These are phyloP conservation scores for Penicillium soppii DNA, from an alignment of 495 filamentous ascomycete species.

Conservation along the genomic window DNA sequence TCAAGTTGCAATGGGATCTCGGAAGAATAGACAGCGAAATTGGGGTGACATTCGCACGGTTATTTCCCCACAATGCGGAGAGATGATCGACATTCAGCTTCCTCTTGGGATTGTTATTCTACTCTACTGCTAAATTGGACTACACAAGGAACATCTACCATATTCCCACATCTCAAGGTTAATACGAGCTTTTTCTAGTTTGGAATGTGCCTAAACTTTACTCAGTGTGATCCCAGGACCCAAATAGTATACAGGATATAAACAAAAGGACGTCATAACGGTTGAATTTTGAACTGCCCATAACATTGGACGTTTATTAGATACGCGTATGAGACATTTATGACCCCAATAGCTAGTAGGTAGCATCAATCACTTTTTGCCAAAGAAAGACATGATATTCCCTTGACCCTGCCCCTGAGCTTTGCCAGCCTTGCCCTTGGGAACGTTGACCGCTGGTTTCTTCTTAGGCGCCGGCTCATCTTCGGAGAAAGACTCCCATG, in stretches of 20 bases:
- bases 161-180: too few species aligned
- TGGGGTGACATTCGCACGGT: constrained; percentile 28
- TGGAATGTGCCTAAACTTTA: too few species aligned
- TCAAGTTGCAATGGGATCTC: too few species aligned
- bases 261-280: too few species aligned
- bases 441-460: constrained; percentile 48
- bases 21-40: constrained; percentile 10
- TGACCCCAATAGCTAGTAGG: not conserved
- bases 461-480: constrained; percentile 77
- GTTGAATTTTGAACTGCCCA: not conserved
- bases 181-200: too few species aligned
- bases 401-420: constrained; percentile 58
- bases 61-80: constrained; percentile 27
- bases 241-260: too few species aligned
- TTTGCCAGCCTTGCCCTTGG: constrained; percentile 62
- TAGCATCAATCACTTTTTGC: constrained; percentile 61
- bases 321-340: not conserved
- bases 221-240: too few species aligned
- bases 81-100: constrained; percentile 24
- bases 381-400: constrained; percentile 93
- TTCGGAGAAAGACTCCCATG: constrained; percentile 95
- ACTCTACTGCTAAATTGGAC: too few species aligned
- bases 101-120: not conserved
- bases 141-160: too few species aligned
- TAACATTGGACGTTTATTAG: not conserved